phyloP scores from a whole-genome alignment of 441 rosid genomes.

The Corymbia citriodora region DNA sequence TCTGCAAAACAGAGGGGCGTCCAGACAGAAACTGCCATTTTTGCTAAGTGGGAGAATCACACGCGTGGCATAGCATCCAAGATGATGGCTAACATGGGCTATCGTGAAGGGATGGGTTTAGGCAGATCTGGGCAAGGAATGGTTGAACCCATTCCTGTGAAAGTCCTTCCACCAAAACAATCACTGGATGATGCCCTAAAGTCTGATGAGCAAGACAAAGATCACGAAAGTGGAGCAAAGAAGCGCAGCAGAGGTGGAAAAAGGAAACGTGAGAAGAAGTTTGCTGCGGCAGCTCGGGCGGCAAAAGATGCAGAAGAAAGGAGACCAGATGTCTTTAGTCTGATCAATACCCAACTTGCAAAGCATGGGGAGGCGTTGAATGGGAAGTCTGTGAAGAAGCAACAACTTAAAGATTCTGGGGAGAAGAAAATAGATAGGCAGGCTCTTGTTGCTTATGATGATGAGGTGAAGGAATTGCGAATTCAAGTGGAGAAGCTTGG shows the following conservation, averaged over 20 bases:
- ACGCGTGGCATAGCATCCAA: constrained; percentile 92
- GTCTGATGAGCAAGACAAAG: constrained; percentile 38
- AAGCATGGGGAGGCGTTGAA: constrained; percentile 30
- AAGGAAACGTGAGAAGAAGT: constrained; percentile 80
- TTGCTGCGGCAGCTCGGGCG: constrained; percentile 61
- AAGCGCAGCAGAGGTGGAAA: constrained; percentile 85
- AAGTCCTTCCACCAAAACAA: constrained; percentile 78
- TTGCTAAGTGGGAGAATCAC: constrained; percentile 98
- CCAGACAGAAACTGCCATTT: constrained; percentile 72
- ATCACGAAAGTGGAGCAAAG: constrained; percentile 35
- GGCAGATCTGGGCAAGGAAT: constrained; percentile 89
- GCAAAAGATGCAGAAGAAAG: constrained; percentile 51
- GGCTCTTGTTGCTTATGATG: constrained; percentile 63
- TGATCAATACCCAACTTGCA: constrained; percentile 72
- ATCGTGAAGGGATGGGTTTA: constrained; percentile 92
- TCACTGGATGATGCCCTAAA: constrained; percentile 74
- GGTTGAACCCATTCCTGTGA: constrained; percentile 67
- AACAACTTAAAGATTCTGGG: constrained; percentile 34
- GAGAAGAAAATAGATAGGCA: constrained; percentile 64
- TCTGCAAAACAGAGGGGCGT: constrained; percentile 49
- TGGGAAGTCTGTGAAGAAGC: constrained; percentile 32
- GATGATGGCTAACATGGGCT: constrained; percentile 98
- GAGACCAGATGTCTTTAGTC: constrained; percentile 74
- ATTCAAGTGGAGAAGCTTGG: constrained; percentile 54
- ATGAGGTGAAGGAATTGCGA: constrained; percentile 68